Conservation (phyloP, 2,329 filamentous ascomycete genomes). For the Parastagonospora avenae region DNA sequence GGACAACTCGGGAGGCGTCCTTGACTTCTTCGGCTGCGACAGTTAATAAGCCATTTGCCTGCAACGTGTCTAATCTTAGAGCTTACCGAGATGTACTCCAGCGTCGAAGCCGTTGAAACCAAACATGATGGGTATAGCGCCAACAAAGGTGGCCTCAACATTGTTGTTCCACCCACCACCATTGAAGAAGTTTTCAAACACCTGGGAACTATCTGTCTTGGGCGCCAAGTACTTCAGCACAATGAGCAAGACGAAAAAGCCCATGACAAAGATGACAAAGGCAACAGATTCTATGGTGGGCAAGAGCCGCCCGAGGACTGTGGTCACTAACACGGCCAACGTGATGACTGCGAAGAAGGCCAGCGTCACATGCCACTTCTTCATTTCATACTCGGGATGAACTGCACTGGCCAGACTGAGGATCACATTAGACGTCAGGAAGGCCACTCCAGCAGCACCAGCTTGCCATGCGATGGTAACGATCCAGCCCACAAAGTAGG, state of each 20-base stretch:
- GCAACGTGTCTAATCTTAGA: neutral
- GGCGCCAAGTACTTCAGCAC: slow-evolving; percentile 14
- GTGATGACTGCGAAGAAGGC: slow-evolving; percentile 50
- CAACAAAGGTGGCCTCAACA: slow-evolving; percentile 41
- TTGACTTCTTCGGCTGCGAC: slow-evolving; percentile 28
- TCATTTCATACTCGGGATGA: slow-evolving; percentile 25
- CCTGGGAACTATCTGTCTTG: slow-evolving; percentile 15
- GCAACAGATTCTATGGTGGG: slow-evolving; percentile 53
- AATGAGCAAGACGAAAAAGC: slow-evolving; percentile 55
- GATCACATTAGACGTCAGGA: slow-evolving; percentile 7
- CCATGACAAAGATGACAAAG: slow-evolving; percentile 53
- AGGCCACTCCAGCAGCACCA: slow-evolving; percentile 5
- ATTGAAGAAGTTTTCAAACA: slow-evolving; percentile 51
- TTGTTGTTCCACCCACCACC: slow-evolving; percentile 48
- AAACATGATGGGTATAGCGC: slow-evolving; percentile 38
- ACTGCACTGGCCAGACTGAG: neutral
- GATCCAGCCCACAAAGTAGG: slow-evolving; percentile 19
- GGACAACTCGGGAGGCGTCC: slow-evolving; percentile 25
- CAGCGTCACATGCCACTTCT: slow-evolving; percentile 54
- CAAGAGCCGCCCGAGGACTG: slow-evolving; percentile 46
- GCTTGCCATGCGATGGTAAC: slow-evolving; percentile 21
- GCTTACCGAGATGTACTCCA: slow-evolving; percentile 2
- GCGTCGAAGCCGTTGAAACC: slow-evolving; percentile 23
- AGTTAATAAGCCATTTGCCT: neutral
- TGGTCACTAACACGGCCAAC: slow-evolving; percentile 48